Evolutionary conservation across 2,329 filamentous ascomycete genomes (phyloP).

Genomic region (Lomentospora prolificans): DNA sequence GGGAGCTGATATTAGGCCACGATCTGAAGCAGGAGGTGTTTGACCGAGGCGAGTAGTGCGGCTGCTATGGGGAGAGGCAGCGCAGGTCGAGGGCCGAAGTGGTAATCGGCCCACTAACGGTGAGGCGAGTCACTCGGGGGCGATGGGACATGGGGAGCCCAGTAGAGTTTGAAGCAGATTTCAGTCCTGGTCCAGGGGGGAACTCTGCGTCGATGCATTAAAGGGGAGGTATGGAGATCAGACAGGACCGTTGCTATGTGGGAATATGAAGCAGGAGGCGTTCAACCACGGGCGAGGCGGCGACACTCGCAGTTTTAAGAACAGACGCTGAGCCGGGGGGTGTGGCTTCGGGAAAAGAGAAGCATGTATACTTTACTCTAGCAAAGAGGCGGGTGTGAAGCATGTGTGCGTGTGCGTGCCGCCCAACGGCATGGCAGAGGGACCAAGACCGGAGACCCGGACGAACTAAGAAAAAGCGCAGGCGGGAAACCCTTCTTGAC

Average conservation of each 20-base stretch:
- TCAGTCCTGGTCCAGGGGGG: conserved; percentile 1
- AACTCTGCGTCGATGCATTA: conserved; percentile 3
- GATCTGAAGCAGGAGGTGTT: conserved; percentile 7
- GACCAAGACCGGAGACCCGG: too few species aligned
- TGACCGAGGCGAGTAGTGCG: conserved; percentile 1
- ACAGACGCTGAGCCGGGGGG: background rate
- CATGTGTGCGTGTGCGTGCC: background rate
- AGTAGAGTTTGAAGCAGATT: conserved; percentile 1
- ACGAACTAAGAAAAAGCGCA: too few species aligned
- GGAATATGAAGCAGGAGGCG: conserved; percentile 8
- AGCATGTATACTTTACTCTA: too few species aligned
- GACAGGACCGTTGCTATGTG: background rate
- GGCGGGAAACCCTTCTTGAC: background rate
- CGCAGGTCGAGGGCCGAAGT: background rate
- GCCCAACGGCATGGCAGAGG: too few species aligned
- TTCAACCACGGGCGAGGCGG: conserved; percentile 4
- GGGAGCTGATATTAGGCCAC: background rate
- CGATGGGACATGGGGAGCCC: background rate
- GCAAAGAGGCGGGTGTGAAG: background rate
- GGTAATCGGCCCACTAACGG: background rate
- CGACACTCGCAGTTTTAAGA: conserved; percentile 9
- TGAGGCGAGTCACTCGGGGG: background rate
- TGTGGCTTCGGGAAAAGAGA: conserved; percentile 1
- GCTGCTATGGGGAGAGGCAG: background rate
- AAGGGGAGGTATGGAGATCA: conserved; percentile 7